A percentile compares a stretch with the other conserved stretches of the same genome.
Evolutionary conservation across 225 moss, liverwort and hornwort species (phyloP).

Genomic region (Straminergon stramineum): DNA sequence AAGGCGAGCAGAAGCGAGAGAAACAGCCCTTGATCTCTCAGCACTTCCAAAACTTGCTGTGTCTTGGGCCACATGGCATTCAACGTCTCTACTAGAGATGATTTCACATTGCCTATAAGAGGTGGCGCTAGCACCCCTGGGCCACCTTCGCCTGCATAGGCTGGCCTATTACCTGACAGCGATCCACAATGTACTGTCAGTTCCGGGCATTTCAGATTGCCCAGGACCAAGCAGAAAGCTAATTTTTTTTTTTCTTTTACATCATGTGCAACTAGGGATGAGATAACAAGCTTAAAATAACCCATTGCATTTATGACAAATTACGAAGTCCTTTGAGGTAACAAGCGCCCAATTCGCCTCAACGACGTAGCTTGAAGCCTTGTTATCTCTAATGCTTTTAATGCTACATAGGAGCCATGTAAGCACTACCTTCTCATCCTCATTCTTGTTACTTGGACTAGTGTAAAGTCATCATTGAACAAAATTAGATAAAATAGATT

Average conservation of each 20-base stretch:
- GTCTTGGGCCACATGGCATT: slow-evolving; percentile 58
- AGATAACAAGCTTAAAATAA: not conserved
- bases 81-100: slow-evolving; percentile 11
- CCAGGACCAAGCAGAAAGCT: not conserved
- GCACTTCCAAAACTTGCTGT: slow-evolving; percentile 66
- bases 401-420: not conserved
- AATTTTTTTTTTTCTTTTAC: too few species aligned
- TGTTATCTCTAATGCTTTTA: not conserved
- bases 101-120: slow-evolving; percentile 19
- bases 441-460: not conserved
- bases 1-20: slow-evolving; percentile 68
- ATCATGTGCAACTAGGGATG: not conserved
- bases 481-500: not conserved
- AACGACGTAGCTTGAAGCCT: not conserved
- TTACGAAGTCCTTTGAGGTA: not conserved
- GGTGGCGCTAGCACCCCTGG: slow-evolving; percentile 21
- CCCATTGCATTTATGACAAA: not conserved
- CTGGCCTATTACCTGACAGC: slow-evolving; percentile 32
- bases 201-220: not conserved
- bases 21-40: slow-evolving; percentile 90
- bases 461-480: not conserved
- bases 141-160: slow-evolving; percentile 22
- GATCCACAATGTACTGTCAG: not conserved
- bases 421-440: not conserved
- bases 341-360: not conserved